phyloP scores from a whole-genome alignment of 768 basidiomycete genomes.

The Collybia mongolica region DNA sequence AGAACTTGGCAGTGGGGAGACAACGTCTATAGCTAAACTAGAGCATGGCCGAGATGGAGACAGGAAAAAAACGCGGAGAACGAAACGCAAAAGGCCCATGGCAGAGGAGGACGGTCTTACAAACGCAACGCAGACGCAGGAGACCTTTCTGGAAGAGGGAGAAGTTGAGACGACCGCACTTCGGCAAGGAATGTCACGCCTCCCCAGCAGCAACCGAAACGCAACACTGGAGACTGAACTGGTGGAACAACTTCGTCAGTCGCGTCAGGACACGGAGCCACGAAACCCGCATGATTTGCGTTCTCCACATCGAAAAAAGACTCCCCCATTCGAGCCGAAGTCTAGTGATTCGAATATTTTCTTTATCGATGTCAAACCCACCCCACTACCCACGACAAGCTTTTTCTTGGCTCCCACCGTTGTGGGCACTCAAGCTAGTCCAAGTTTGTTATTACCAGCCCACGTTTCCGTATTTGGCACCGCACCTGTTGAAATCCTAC shows the following conservation, averaged over 20 bases:
- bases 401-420: slow-evolving; percentile 9
- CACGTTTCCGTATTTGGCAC: slow-evolving; percentile 64
- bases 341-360: slow-evolving; percentile 30
- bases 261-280: too few relatives aligned
- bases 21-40: neutral
- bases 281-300: neutral
- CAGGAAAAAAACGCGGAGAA: slow-evolving; percentile 20
- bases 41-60: slow-evolving; percentile 1
- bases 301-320: slow-evolving; percentile 13
- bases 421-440: slow-evolving; percentile 15
- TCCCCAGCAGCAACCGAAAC: neutral
- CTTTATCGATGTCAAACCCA: slow-evolving; percentile 48
- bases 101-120: slow-evolving; percentile 16
- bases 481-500: slow-evolving; percentile 45
- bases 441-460: slow-evolving; percentile 55
- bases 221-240: slow-evolving; percentile 7
- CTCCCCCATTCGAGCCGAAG: slow-evolving; percentile 12
- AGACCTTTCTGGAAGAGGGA: slow-evolving; percentile 17
- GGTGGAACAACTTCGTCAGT: slow-evolving; percentile 2
- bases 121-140: slow-evolving; percentile 15
- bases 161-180: slow-evolving; percentile 5
- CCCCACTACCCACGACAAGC: slow-evolving; percentile 26
- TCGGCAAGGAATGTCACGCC: neutral
- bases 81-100: slow-evolving; percentile 23
- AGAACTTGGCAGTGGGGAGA: neutral